Evolutionary conservation across 805 yeast genomes (phyloP).

Genomic region (Lipomyces yamanashiensis): DNA sequence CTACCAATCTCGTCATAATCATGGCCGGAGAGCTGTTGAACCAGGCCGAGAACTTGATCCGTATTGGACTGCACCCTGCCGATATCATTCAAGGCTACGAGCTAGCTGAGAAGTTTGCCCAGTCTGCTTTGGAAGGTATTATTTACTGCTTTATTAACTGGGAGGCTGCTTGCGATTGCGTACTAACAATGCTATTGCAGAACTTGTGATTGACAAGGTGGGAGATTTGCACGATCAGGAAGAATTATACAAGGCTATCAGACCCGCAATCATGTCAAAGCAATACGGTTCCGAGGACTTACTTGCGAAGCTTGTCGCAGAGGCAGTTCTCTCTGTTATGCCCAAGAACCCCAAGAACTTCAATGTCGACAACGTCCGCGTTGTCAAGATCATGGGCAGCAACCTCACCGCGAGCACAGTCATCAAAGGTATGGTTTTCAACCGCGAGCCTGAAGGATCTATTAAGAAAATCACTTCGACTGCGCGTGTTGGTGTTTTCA

Average conservation of each 20-base stretch:
- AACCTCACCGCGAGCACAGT: slow-evolving; percentile 74
- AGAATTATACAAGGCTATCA: slow-evolving; percentile 71
- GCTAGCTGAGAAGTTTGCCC: slow-evolving; percentile 77
- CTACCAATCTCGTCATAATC: slow-evolving; percentile 86
- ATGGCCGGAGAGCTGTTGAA: slow-evolving; percentile 91
- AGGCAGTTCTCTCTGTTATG: slow-evolving; percentile 78
- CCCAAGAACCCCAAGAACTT: slow-evolving; percentile 70
- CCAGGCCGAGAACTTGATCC: slow-evolving; percentile 81
- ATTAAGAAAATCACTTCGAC: slow-evolving; percentile 63
- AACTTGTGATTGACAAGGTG: slow-evolving; percentile 62
- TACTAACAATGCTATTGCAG: slow-evolving; percentile 3
- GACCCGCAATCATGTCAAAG: slow-evolving; percentile 89
- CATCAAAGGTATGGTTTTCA: slow-evolving; percentile 96
- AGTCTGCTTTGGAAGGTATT: slow-evolving; percentile 49
- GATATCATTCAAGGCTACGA: slow-evolving; percentile 93
- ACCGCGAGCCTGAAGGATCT: slow-evolving; percentile 91
- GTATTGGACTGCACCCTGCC: slow-evolving; percentile 84
- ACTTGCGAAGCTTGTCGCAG: slow-evolving; percentile 76
- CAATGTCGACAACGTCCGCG: slow-evolving; percentile 92
- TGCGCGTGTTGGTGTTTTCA: slow-evolving; percentile 88
- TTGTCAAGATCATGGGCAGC: slow-evolving; percentile 95
- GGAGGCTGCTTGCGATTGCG: too few relatives aligned
- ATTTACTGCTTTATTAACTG: background rate
- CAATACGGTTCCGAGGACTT: slow-evolving; percentile 87
- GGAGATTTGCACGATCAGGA: slow-evolving; percentile 59